Percentiles rank a stretch among this genome's conserved stretches.
These are phyloP conservation scores for Dittrichia graveolens DNA, from an alignment of 129 eudicot genomes.

Conservation along the genomic window DNA sequence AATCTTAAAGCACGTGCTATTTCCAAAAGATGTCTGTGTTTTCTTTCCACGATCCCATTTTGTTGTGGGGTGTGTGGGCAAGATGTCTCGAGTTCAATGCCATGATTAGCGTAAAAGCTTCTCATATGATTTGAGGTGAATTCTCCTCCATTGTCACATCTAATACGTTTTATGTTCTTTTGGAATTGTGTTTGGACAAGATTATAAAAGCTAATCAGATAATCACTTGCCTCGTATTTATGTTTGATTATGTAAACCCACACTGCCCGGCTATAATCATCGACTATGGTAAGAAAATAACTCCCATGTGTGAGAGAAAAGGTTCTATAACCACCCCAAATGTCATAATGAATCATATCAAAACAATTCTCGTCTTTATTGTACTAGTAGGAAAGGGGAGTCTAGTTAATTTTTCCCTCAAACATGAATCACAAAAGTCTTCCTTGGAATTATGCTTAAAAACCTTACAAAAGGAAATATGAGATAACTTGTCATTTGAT, in stretches of 20 bases:
- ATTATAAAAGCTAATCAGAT: background rate
- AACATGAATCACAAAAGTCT: background rate
- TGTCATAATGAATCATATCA: background rate
- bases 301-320: background rate
- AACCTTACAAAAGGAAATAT: background rate
- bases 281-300: conserved; percentile 26
- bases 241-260: background rate
- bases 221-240: background rate
- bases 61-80: no score
- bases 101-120: no score
- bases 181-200: background rate
- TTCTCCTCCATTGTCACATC: conserved; percentile 2
- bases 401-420: background rate
- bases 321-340: no score
- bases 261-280: background rate
- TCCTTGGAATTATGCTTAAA: background rate
- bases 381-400: background rate
- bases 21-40: no score
- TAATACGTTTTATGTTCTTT: background rate
- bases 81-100: no score
- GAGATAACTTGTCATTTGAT: background rate
- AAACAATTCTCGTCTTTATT: background rate
- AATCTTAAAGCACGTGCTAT: no score
- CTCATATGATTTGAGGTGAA: no score
- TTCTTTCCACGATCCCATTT: no score